Evolutionary conservation across 805 yeast genomes (phyloP).

Genomic region (Cyberlindnera veronae): DNA sequence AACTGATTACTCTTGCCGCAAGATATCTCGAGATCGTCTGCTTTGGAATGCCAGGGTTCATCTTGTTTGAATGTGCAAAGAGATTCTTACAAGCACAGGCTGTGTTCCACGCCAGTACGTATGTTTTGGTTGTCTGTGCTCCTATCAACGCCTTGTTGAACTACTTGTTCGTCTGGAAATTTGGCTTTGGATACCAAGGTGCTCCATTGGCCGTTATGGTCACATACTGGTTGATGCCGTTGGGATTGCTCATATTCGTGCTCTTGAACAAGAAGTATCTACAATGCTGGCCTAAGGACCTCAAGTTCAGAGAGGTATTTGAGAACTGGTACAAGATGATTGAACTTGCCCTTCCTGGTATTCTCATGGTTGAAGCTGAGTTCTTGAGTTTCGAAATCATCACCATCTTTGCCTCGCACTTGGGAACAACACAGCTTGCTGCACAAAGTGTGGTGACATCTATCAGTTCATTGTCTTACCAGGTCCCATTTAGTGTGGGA

Average conservation of each 20-base stretch:
- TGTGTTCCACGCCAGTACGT: constrained; percentile 78
- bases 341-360: constrained; percentile 64
- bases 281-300: constrained; percentile 56
- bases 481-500: constrained; percentile 68
- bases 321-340: constrained; percentile 50
- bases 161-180: constrained; percentile 72
- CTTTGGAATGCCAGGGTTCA: constrained; percentile 74
- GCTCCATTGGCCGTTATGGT: constrained; percentile 76
- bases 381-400: constrained; percentile 69
- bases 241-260: constrained; percentile 21
- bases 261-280: constrained; percentile 46
- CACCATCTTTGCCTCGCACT: constrained; percentile 64
- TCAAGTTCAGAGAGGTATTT: constrained; percentile 38
- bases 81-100: constrained; percentile 84
- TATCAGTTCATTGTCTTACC: constrained; percentile 59
- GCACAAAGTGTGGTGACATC: constrained; percentile 73
- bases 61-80: constrained; percentile 79
- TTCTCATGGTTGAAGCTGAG: constrained; percentile 73
- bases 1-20: constrained; percentile 41
- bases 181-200: constrained; percentile 76
- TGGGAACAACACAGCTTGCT: constrained; percentile 67
- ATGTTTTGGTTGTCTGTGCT: constrained; percentile 59
- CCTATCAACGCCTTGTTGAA: constrained; percentile 68
- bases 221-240: constrained; percentile 65
- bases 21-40: constrained; percentile 48